A percentile compares a stretch with the other conserved stretches of the same genome.
These are phyloP conservation scores for Pichia kudriavzevii DNA, from an alignment of 1,139 yeast genomes.

Conservation along the genomic window DNA sequence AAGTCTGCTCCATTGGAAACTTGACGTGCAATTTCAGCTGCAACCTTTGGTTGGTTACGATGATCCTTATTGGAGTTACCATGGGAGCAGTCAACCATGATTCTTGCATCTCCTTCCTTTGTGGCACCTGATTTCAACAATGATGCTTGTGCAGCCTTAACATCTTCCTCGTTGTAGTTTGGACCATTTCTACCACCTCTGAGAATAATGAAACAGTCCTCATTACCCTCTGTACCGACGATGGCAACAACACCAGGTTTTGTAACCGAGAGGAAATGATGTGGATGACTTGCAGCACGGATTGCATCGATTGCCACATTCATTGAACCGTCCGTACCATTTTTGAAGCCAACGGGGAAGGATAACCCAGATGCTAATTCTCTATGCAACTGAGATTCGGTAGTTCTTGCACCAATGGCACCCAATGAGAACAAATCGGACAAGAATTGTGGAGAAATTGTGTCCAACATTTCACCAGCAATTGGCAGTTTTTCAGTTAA, in stretches of 20 bases:
- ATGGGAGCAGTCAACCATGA: constrained; percentile 97
- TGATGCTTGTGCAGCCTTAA: constrained; percentile 59
- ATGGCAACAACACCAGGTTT: constrained; percentile 94
- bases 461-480: constrained; percentile 97
- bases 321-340: constrained; percentile 94
- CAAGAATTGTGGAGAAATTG: constrained; percentile 92
- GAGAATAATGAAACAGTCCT: constrained; percentile 81
- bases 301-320: constrained; percentile 93
- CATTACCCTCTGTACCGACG: constrained; percentile 90
- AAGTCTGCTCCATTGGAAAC: constrained; percentile 63
- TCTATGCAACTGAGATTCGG: constrained; percentile 96
- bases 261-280: constrained; percentile 89
- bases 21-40: constrained; percentile 71
- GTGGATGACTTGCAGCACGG: constrained; percentile 87
- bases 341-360: constrained; percentile 97
- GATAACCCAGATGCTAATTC: constrained; percentile 94
- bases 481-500: constrained; percentile 80
- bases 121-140: constrained; percentile 51
- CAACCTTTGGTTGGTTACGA: constrained; percentile 91
- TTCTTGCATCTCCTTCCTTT: constrained; percentile 49
- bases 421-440: constrained; percentile 90
- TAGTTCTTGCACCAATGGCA: constrained; percentile 98
- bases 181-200: constrained; percentile 95
- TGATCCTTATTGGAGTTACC: constrained; percentile 90
- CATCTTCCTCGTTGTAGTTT: constrained; percentile 72